A percentile compares a stretch with the other conserved stretches of the same genome.
These are phyloP conservation scores for Penicillium cinerascens DNA, from an alignment of 495 filamentous ascomycete genomes.

Conservation along the genomic window DNA sequence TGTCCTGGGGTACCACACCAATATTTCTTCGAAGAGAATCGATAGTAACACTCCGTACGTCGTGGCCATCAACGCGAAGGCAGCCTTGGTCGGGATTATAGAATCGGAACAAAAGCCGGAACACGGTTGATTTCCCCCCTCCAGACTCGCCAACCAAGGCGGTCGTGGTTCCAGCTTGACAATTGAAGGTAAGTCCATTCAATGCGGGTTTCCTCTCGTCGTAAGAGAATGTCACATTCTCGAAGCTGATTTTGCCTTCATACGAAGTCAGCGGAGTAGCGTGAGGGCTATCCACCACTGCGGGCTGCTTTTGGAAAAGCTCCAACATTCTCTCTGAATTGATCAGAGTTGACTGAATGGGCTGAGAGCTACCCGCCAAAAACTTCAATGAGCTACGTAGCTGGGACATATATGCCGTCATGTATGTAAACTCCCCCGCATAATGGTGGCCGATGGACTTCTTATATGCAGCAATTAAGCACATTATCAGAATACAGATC, in stretches of 20 bases:
- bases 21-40: constrained; percentile 65
- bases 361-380: constrained; percentile 82
- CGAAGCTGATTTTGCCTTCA: constrained; percentile 67
- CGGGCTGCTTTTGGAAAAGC: constrained; percentile 76
- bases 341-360: constrained; percentile 82
- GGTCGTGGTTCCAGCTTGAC: constrained; percentile 73
- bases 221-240: constrained; percentile 77
- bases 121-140: constrained; percentile 84
- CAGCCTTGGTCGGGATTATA: constrained; percentile 69
- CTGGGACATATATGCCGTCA: constrained; percentile 76
- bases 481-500: constrained; percentile 63
- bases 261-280: constrained; percentile 50
- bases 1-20: no score
- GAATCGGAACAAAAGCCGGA: constrained; percentile 79
- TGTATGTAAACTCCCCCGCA: constrained; percentile 65
- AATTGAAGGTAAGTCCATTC: constrained; percentile 64
- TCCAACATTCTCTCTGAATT: constrained; percentile 84
- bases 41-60: constrained; percentile 72
- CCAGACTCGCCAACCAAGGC: constrained; percentile 85
- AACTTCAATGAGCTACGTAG: constrained; percentile 77
- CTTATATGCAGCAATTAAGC: constrained; percentile 73
- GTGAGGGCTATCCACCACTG: constrained; percentile 59
- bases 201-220: constrained; percentile 68
- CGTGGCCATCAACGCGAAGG: constrained; percentile 68
- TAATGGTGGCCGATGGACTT: constrained; percentile 58